A percentile compares a stretch with the other conserved stretches of the same genome.
These are phyloP conservation scores for Arctium lappa DNA, from an alignment of 129 eudicot species.

Conservation along the genomic window DNA sequence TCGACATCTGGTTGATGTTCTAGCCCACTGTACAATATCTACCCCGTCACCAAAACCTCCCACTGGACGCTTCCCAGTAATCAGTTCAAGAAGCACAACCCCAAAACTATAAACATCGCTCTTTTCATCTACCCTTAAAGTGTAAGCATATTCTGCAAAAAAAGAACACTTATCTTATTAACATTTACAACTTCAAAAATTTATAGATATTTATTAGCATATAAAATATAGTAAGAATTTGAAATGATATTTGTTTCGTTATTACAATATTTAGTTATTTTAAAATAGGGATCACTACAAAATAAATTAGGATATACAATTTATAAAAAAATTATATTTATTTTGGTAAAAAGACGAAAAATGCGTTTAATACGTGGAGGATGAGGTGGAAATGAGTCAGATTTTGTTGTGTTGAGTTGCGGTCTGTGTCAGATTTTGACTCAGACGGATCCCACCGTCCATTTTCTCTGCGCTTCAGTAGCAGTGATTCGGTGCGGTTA, in stretches of 20 bases:
- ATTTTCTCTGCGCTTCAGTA: neutral
- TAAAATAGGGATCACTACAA: neutral
- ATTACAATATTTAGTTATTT: too few species aligned
- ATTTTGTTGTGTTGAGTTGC: constrained; percentile 28
- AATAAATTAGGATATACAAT: neutral
- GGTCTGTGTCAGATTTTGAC: constrained; percentile 38
- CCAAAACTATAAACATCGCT: constrained; percentile 95
- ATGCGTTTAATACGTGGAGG: constrained; percentile 19
- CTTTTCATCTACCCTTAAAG: constrained; percentile 81
- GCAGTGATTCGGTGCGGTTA: constrained; percentile 31
- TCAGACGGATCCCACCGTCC: constrained; percentile 25
- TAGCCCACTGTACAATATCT: constrained; percentile 86
- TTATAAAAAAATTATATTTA: neutral
- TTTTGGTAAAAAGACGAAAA: neutral
- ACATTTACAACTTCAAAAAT: neutral
- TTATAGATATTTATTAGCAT: neutral
- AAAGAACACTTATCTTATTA: neutral
- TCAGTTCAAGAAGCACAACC: constrained; percentile 74
- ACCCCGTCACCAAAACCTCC: constrained; percentile 96
- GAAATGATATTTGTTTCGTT: too few species aligned
- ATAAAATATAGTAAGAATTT: neutral
- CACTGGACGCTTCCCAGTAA: constrained; percentile 75
- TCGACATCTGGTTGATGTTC: constrained; percentile 43
- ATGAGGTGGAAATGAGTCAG: constrained; percentile 37
- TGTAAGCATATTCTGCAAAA: constrained; percentile 81